phyloP scores from a whole-genome alignment of 345 rosid species.

The Garcia nutans region DNA sequence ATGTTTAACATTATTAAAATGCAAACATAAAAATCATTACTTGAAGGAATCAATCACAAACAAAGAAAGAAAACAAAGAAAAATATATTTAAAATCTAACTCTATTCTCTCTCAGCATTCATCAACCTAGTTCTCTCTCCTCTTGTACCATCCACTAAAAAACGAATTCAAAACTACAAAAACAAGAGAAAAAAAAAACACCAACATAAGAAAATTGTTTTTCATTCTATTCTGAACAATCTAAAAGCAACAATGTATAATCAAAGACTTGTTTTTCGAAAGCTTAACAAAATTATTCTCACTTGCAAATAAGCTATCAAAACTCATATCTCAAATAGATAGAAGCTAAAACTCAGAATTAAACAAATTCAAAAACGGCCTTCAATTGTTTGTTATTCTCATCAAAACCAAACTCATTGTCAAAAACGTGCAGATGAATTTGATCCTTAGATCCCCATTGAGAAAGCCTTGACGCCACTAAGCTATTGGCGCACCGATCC shows the following conservation, averaged over 20 bases:
- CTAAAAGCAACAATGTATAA: too few species aligned
- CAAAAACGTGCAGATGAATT: constrained; percentile 45
- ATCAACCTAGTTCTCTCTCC: constrained; percentile 18
- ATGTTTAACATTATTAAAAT: too few species aligned
- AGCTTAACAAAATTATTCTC: too few species aligned
- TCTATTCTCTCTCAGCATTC: constrained; percentile 21
- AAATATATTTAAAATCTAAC: constrained; percentile 13
- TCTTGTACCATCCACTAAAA: not conserved
- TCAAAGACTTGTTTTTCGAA: too few species aligned
- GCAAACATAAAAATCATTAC: too few species aligned
- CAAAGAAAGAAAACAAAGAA: too few species aligned
- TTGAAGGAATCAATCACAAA: too few species aligned
- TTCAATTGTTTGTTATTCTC: not conserved
- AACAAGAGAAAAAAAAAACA: not conserved
- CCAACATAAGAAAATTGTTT: constrained; percentile 17
- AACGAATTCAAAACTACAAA: constrained; percentile 10
- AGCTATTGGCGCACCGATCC: constrained; percentile 80
- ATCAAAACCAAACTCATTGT: not conserved
- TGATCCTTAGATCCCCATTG: constrained; percentile 59
- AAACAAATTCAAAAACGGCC: not conserved
- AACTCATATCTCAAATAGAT: too few species aligned
- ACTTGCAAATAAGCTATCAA: too few species aligned
- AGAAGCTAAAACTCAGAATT: too few species aligned
- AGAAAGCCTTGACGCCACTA: constrained; percentile 74
- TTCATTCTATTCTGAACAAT: not conserved